Evolutionary conservation across 129 eudicot species (phyloP).

Genomic region (Flaveria ramosissima): DNA sequence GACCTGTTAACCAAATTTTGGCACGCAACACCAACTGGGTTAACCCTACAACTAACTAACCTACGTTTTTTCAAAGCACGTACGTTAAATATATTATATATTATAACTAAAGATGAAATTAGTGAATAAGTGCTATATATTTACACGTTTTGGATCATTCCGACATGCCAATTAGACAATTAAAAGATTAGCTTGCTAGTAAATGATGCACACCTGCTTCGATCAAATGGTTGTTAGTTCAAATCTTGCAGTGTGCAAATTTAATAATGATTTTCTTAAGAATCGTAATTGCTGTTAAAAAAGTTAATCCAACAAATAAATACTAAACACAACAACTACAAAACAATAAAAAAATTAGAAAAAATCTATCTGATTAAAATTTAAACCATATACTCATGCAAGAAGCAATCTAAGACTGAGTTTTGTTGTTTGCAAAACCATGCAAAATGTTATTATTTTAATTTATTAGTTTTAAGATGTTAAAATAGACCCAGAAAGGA

Average conservation of each 20-base stretch:
- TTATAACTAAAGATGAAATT: not conserved
- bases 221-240: too few species aligned
- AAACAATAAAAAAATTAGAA: too few species aligned
- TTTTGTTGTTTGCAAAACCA: not conserved
- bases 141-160: not conserved
- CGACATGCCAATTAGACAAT: not conserved
- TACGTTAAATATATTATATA: not conserved
- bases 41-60: slow-evolving; percentile 30
- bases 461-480: not conserved
- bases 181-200: too few species aligned
- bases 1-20: slow-evolving; percentile 26
- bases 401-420: not conserved
- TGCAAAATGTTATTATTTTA: not conserved
- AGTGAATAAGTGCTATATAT: not conserved
- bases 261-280: too few species aligned
- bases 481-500: not conserved
- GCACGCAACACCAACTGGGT: slow-evolving; percentile 21
- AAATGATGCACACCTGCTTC: too few species aligned
- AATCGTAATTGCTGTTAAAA: too few species aligned
- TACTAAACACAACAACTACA: not conserved
- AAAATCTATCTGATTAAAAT: too few species aligned
- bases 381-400: too few species aligned
- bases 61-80: not conserved
- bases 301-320: not conserved
- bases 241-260: too few species aligned